Base-by-base conservation (phyloP, 306 rosid species). In the Amphicarpaea edgeworthii region DNA sequence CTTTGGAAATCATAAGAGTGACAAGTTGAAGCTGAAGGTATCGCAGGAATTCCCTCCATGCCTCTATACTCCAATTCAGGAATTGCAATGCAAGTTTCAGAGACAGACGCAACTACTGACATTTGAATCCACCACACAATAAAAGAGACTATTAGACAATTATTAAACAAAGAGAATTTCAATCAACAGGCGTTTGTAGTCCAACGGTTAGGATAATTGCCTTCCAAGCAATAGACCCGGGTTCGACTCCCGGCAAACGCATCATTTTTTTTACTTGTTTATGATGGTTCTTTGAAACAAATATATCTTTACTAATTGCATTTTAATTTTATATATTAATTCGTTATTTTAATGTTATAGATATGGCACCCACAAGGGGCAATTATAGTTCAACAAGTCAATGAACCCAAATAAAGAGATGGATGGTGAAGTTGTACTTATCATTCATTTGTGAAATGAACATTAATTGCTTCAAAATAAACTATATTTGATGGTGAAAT, bases 241-340 rank as follows among this genome's bases (percentile, higher is more conserved):
- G 96, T 90, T 90, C 93, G 93, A 88, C 96, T 90, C 96, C 96
- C 91, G 93, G 93, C 90, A 90, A 41, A 88, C 91, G 93, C 89
- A 40, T 1, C 0, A 0, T 1, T 34, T 34, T 34, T 34, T 34
- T 4, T 30, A 0, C 0, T 34, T 7, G 40, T 34, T 34, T 34
- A 34, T 7, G 6, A 6, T 34, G 1, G 40, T 34, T 34, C 40
- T 6, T 34, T 2, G 9, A 6, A 34, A 34, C 40, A 34, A 34
- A 30, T 34, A 2, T 34, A 5, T 30, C 34, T 0, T 40, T 40
- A 40, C 6, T 40, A 40, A 40, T 34, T 34, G 40, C 40, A 34
- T 34, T 34, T 34, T 6, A 6, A 2, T 34, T 34, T 34, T 34
- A 34, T 7, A 2, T 30, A 2, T 30, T 30, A 24, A 1, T 30